Evolutionary conservation across 257 asterid species (phyloP).

Genomic region (Eustoma russellianum): DNA sequence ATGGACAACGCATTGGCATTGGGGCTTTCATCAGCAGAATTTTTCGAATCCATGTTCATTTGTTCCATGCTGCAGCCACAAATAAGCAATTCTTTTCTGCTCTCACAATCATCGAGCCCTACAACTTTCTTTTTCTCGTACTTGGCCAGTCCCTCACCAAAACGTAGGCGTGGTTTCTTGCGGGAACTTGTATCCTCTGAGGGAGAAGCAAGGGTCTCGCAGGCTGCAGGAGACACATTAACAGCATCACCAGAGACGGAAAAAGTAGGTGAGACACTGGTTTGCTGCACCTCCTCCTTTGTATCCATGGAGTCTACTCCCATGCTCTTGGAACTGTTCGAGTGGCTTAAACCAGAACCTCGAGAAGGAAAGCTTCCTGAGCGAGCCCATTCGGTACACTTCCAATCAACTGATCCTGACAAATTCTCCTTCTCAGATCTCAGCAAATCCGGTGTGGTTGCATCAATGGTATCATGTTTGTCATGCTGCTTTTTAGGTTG

Average conservation of each 20-base stretch:
- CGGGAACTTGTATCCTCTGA: constrained; percentile 59
- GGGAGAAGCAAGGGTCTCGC: constrained; percentile 19
- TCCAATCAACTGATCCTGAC: constrained; percentile 47
- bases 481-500: constrained; percentile 41
- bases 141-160: constrained; percentile 99
- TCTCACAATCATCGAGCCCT: constrained; percentile 46
- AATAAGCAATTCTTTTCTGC: constrained; percentile 18
- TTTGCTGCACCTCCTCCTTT: constrained; percentile 23
- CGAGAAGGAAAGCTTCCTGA: constrained; percentile 35
- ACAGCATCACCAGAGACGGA: constrained; percentile 20
- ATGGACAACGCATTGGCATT: constrained; percentile 70
- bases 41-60: constrained; percentile 27
- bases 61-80: constrained; percentile 35
- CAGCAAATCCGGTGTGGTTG: constrained; percentile 26
- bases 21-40: constrained; percentile 53
- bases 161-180: constrained; percentile 95
- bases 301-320: constrained; percentile 26
- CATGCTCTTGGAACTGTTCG: constrained; percentile 33
- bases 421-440: constrained; percentile 51
- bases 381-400: constrained; percentile 29
- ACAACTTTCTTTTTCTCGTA: constrained; percentile 89
- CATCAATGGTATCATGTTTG: constrained; percentile 27
- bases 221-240: constrained; percentile 12
- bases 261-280: constrained; percentile 16
- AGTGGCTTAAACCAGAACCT: constrained; percentile 34